Percentiles rank a stretch among this genome's conserved stretches.
Conservation (phyloP, 2,329 filamentous ascomycete genomes). For the Penicillium polonicum region DNA sequence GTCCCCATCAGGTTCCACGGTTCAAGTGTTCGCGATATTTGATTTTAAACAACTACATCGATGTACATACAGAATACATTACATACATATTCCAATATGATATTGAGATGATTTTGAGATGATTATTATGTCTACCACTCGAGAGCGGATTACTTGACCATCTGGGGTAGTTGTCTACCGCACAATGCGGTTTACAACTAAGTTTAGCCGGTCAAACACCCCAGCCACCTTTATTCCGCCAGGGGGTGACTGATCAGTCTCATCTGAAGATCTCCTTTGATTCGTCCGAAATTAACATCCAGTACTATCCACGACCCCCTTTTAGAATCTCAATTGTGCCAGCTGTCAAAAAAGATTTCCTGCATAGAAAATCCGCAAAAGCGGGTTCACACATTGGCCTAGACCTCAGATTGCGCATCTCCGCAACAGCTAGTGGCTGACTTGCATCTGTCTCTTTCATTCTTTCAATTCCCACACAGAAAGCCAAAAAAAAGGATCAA, state of each 20-base stretch:
- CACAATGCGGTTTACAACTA: background rate
- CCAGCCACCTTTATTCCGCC: conserved; percentile 27
- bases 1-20: background rate
- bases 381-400: conserved; percentile 18
- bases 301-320: background rate
- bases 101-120: background rate
- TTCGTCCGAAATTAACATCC: background rate
- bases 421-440: conserved; percentile 26
- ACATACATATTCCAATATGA: background rate
- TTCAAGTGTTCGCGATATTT: background rate
- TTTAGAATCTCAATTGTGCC: background rate
- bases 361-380: conserved; percentile 17
- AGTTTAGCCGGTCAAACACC: conserved; percentile 2
- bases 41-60: background rate
- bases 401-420: conserved; percentile 19
- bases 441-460: conserved; percentile 22
- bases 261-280: conserved; percentile 1
- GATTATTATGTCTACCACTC: background rate
- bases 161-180: background rate
- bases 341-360: conserved; percentile 6
- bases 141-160: background rate
- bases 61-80: too few relatives aligned
- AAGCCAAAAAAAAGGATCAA: conserved; percentile 7
- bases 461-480: conserved; percentile 21
- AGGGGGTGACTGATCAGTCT: background rate